Evolutionary conservation across 2,329 filamentous ascomycete species (phyloP).

Genomic region (Ceratocystiopsis minuta): DNA sequence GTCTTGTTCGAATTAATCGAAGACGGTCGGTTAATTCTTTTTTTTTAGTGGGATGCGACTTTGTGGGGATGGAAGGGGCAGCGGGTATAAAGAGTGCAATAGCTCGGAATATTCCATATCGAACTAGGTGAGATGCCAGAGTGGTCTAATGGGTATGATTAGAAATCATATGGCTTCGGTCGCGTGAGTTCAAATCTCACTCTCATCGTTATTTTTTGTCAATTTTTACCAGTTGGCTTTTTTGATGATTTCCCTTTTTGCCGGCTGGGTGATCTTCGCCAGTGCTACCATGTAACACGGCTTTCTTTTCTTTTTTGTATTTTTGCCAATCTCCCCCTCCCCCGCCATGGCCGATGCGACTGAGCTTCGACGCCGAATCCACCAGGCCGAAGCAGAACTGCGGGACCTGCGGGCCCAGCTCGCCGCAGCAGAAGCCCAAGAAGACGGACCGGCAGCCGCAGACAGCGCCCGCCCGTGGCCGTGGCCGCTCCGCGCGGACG

Average conservation of each 20-base stretch:
- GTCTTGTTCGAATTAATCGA: too few species aligned
- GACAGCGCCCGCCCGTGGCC: slow-evolving; percentile 17
- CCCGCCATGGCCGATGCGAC: slow-evolving; percentile 7
- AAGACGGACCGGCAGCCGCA: background rate
- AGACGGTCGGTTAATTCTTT: too few species aligned
- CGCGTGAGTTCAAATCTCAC: slow-evolving; percentile 10
- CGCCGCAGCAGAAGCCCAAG: slow-evolving; percentile 19
- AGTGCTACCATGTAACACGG: too few species aligned
- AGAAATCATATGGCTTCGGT: slow-evolving; percentile 11
- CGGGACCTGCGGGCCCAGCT: slow-evolving; percentile 26
- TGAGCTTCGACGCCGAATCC: slow-evolving; percentile 28
- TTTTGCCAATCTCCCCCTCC: too few species aligned
- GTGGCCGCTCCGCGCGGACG: slow-evolving; percentile 54
- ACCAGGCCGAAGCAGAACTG: slow-evolving; percentile 28
- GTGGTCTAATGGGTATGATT: slow-evolving; percentile 10
- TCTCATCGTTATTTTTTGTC: slow-evolving; percentile 6
- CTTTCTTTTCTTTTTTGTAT: background rate
- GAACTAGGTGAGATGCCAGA: slow-evolving; percentile 7
- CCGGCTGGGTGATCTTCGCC: background rate
- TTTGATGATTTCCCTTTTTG: background rate
- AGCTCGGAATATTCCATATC: background rate
- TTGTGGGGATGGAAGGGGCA: background rate
- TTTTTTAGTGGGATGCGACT: background rate
- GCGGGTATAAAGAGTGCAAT: background rate
- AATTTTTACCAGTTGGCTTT: background rate